phyloP scores from a whole-genome alignment of 371 early-diverging fungal species.

The Mucor sp. region DNA sequence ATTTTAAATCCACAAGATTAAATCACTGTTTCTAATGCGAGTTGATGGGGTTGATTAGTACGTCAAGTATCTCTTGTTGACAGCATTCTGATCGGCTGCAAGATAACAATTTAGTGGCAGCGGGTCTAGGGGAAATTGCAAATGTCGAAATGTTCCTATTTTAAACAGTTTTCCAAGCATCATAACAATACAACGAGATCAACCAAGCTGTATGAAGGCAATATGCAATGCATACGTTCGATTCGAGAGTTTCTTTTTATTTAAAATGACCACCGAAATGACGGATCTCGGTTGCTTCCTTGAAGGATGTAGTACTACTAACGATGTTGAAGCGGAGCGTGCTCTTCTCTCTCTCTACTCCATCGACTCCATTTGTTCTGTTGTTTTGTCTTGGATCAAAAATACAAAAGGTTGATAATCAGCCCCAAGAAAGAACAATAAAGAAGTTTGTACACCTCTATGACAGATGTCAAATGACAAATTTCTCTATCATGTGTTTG shows the following conservation, averaged over 20 bases:
- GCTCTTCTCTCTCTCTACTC: neutral
- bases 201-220: neutral
- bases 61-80: neutral
- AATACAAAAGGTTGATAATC: neutral
- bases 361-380: neutral
- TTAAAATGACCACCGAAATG: neutral
- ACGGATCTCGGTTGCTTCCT: neutral
- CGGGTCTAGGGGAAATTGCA: neutral
- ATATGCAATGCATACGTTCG: too few relatives aligned
- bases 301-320: neutral
- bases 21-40: neutral
- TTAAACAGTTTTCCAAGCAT: neutral
- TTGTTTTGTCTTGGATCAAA: too few relatives aligned
- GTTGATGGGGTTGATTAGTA: neutral
- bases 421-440: neutral
- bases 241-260: neutral
- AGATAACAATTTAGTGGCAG: neutral
- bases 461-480: neutral
- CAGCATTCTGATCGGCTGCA: neutral
- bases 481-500: neutral
- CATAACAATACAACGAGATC: neutral
- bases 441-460: neutral
- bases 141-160: too few relatives aligned
- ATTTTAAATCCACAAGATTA: neutral
- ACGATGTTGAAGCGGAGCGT: neutral